A percentile compares a stretch with the other conserved stretches of the same genome.
Evolutionary conservation across 352 stramenopile genomes (phyloP).

Genomic region (Phytophthora sojae): DNA sequence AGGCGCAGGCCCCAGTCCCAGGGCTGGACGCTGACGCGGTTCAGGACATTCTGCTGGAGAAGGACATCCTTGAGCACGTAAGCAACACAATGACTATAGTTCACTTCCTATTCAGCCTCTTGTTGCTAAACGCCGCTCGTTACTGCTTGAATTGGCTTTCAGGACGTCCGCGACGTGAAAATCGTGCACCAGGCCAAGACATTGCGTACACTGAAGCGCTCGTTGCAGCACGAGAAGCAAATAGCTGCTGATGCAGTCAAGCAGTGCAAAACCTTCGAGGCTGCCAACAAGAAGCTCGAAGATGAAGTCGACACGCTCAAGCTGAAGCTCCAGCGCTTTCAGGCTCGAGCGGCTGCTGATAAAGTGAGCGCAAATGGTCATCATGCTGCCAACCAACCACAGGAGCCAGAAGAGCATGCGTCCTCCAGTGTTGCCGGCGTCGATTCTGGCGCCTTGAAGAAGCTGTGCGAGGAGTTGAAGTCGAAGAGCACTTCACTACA

Average conservation of each 20-base stretch:
- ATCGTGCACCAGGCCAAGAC: slow-evolving; percentile 83
- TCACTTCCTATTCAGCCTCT: not conserved
- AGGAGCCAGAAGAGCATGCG: slow-evolving; percentile 3
- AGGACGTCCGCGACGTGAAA: slow-evolving; percentile 81
- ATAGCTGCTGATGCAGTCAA: slow-evolving; percentile 48
- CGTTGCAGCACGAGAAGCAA: slow-evolving; percentile 69
- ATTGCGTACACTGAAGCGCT: slow-evolving; percentile 66
- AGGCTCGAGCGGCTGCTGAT: slow-evolving; percentile 46
- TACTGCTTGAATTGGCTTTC: not conserved
- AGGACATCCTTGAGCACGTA: slow-evolving; percentile 67
- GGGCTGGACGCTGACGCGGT: slow-evolving; percentile 59
- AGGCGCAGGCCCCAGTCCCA: slow-evolving; percentile 70
- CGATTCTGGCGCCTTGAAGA: slow-evolving; percentile 34
- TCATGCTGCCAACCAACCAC: not conserved
- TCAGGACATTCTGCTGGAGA: slow-evolving; percentile 71
- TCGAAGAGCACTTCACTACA: slow-evolving; percentile 61
- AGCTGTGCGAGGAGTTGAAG: slow-evolving; percentile 74
- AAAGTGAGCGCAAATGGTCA: slow-evolving; percentile 12
- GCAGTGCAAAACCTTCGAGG: slow-evolving; percentile 47
- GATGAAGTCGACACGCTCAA: slow-evolving; percentile 69
- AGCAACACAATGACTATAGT: not conserved
- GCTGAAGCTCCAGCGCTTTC: slow-evolving; percentile 65
- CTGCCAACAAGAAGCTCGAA: slow-evolving; percentile 47
- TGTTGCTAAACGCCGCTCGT: not conserved
- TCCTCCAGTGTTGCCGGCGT: not conserved